phyloP scores from a whole-genome alignment of 2,329 filamentous ascomycete species.

The Penicillium sp. region DNA sequence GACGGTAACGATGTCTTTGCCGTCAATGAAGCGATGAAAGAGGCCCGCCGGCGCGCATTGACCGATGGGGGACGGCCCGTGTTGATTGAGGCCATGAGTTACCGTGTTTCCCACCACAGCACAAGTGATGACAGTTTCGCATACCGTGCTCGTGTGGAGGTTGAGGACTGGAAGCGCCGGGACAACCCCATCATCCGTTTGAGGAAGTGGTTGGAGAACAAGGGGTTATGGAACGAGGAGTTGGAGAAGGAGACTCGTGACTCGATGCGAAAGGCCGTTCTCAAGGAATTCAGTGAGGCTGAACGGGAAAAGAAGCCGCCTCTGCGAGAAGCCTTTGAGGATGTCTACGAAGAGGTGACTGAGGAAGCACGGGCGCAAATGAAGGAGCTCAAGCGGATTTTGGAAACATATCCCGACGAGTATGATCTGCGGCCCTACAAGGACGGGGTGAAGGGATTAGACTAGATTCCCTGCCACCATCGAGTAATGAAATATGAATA shows the following conservation, averaged over 20 bases:
- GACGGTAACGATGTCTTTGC: conserved; percentile 95
- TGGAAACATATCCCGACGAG: conserved; percentile 84
- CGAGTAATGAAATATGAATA: no score
- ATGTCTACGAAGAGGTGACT: conserved; percentile 83
- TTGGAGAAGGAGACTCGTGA: conserved; percentile 69
- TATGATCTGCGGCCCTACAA: conserved; percentile 78
- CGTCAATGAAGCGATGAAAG: conserved; percentile 70
- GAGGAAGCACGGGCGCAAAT: conserved; percentile 73
- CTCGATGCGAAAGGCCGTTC: conserved; percentile 63
- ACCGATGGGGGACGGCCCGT: conserved; percentile 75
- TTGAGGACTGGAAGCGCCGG: conserved; percentile 86
- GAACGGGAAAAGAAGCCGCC: conserved; percentile 52
- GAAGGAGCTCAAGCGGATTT: conserved; percentile 64
- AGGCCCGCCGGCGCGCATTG: conserved; percentile 71
- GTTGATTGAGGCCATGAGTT: conserved; percentile 92
- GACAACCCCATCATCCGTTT: conserved; percentile 83
- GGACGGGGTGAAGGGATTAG: conserved; percentile 62
- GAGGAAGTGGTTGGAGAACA: conserved; percentile 83
- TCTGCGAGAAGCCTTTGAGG: conserved; percentile 61
- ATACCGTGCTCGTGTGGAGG: conserved; percentile 86
- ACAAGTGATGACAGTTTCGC: conserved; percentile 96
- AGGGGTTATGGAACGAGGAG: conserved; percentile 76
- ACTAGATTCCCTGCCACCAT: conserved; percentile 10
- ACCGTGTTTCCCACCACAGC: conserved; percentile 95
- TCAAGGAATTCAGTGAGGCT: conserved; percentile 75